These are phyloP conservation scores for Podila epicladia DNA, from an alignment of 192 early-diverging fungal species.

Conservation along the genomic window DNA sequence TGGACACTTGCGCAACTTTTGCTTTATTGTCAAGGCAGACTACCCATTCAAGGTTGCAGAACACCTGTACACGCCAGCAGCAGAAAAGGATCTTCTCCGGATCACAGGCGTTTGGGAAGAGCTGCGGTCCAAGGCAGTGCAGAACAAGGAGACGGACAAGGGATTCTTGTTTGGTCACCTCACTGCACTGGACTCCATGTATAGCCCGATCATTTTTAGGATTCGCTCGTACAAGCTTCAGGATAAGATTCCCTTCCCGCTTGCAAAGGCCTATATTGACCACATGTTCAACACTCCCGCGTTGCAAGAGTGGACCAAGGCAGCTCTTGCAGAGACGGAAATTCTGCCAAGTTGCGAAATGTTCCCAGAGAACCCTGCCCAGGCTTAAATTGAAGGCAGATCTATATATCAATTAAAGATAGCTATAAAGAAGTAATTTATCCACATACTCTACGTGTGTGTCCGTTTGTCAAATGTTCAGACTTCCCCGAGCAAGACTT, in stretches of 20 bases:
- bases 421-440: neutral
- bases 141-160: slow-evolving; percentile 20
- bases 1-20: slow-evolving; percentile 23
- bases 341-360: slow-evolving; percentile 17
- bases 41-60: slow-evolving; percentile 16
- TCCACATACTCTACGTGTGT: neutral
- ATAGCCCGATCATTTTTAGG: slow-evolving; percentile 40
- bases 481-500: too few relatives aligned
- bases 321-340: slow-evolving; percentile 24
- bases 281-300: slow-evolving; percentile 22
- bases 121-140: slow-evolving; percentile 28
- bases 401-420: neutral
- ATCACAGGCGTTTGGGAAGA: slow-evolving; percentile 41
- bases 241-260: slow-evolving; percentile 18
- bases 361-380: neutral
- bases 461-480: too few relatives aligned
- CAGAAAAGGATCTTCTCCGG: slow-evolving; percentile 23
- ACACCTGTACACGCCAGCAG: slow-evolving; percentile 8
- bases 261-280: slow-evolving; percentile 26
- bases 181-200: slow-evolving; percentile 53
- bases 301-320: slow-evolving; percentile 42
- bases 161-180: slow-evolving; percentile 52
- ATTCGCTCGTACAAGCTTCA: slow-evolving; percentile 19
- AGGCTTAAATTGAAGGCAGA: neutral
- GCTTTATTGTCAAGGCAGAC: slow-evolving; percentile 33